Evolutionary conservation across 2,329 filamentous ascomycete genomes (phyloP), one percentile per base, ranked within the genome.

Genomic region (Talaromyces atroroseus): DNA sequence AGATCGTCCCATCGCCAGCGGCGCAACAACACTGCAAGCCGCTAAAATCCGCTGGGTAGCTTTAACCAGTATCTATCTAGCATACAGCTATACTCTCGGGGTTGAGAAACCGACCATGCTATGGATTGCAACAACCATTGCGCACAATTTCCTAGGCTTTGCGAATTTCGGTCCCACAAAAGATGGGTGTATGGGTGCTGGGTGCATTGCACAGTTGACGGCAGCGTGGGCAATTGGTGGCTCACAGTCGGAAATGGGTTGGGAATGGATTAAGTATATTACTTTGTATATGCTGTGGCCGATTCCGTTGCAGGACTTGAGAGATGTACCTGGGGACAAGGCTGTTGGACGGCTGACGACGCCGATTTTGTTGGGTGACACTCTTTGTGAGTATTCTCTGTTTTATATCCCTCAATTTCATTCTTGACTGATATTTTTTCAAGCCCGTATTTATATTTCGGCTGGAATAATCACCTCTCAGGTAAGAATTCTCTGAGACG

Each of bases 361-460:
- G 45, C 55, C 55, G 36, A 57, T 57, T 44, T 26, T 57, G 10
- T 29, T 57, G 20, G 55, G 55, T 23, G 55, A 57, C 45, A 49
- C 50, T 5, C 23, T 52, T 2, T 47, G 55, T 57, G 34, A 44
- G 44, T 47, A 29, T 26, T 23, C n/a, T 20, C 3, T 26, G 12
- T 44, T 26, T 4, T n/a, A n/a, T 14, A 26, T 16, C 20, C 11
- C 11, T 46, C 3, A 12, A 18, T 3, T 34, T 21, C 16, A 6
- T 32, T 54, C 10, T 34, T 48, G 12, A 24, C 18, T n/a, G n/a
- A n/a, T n/a, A n/a, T 7, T 24, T 12, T 21, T 10, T 12, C 36
- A 29, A 57, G 55, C 49, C 11, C 49, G 55, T 14, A 26, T 57
- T 24, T 57, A 57, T 53, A 57, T 57, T 20, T 57, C 55, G 12